These are phyloP conservation scores for Cucurbitaria berberidis DNA, from an alignment of 2,329 filamentous ascomycete species.

Conservation along the genomic window DNA sequence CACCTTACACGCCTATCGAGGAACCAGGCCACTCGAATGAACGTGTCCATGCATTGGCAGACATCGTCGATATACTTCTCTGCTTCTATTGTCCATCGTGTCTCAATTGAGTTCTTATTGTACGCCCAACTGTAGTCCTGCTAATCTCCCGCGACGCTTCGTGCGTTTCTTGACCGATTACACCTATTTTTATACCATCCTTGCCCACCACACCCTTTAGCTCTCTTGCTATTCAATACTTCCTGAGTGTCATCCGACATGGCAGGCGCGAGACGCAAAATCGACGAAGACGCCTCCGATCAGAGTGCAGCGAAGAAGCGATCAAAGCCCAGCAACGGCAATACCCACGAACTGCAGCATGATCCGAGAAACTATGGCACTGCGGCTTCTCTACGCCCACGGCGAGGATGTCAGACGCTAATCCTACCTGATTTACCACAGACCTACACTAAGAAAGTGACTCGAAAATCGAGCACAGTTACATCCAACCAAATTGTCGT, in stretches of 20 bases:
- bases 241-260: background rate
- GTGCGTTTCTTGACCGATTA: background rate
- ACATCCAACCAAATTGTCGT: background rate
- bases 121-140: background rate
- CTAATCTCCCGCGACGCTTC: background rate
- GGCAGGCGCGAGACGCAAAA: background rate
- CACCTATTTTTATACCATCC: background rate
- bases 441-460: background rate
- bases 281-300: background rate
- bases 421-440: background rate
- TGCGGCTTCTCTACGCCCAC: constrained; percentile 7
- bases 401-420: background rate
- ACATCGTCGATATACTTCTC: too few relatives aligned
- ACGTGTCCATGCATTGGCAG: background rate
- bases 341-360: background rate
- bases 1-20: background rate
- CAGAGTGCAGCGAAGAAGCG: background rate
- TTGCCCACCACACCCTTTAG: background rate
- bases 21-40: background rate
- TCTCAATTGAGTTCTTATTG: constrained; percentile 2
- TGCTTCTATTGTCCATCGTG: background rate
- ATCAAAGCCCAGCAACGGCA: background rate
- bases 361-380: constrained; percentile 7
- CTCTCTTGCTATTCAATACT: too few relatives aligned
- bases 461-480: background rate